Conservation (phyloP, 2,329 filamentous ascomycete species). For the Coniochaeta prunicola region DNA sequence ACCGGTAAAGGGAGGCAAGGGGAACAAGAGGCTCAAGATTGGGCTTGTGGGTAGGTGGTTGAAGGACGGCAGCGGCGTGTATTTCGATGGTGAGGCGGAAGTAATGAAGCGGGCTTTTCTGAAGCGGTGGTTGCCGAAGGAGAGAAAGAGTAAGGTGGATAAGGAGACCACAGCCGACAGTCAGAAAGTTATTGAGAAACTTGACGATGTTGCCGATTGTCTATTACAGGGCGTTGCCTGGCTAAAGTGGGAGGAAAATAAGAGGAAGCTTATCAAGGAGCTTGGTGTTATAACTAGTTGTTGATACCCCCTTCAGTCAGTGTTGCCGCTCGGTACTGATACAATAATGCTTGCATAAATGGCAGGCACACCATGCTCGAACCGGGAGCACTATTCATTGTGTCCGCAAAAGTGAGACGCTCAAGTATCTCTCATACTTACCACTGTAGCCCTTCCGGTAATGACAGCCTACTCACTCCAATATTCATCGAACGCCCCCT, state of each 20-base stretch:
- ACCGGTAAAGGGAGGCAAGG: conserved; percentile 2
- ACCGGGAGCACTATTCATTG: neutral
- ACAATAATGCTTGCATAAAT: neutral
- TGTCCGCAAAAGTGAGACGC: neutral
- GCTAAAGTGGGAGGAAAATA: conserved; percentile 65
- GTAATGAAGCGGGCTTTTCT: conserved; percentile 26
- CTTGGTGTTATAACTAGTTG: neutral
- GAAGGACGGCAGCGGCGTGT: conserved; percentile 16
- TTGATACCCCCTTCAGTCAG: neutral
- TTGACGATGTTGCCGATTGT: conserved; percentile 78
- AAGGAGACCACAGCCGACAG: conserved; percentile 14
- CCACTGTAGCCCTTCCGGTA: neutral
- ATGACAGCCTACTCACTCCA: conserved; percentile 35
- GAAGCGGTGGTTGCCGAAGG: conserved; percentile 17
- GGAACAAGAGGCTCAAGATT: conserved; percentile 55
- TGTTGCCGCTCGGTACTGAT: neutral
- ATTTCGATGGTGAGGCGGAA: conserved; percentile 22
- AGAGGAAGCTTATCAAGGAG: conserved; percentile 15
- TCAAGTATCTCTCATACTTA: neutral
- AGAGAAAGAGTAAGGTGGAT: conserved; percentile 4
- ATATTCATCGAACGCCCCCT: neutral
- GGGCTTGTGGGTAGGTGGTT: conserved; percentile 52
- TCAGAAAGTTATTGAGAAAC: conserved; percentile 39
- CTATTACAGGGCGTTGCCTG: conserved; percentile 71
- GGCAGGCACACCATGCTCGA: neutral